Conservation (phyloP, 495 filamentous ascomycete species). For the Choiromyces venosus region DNA sequence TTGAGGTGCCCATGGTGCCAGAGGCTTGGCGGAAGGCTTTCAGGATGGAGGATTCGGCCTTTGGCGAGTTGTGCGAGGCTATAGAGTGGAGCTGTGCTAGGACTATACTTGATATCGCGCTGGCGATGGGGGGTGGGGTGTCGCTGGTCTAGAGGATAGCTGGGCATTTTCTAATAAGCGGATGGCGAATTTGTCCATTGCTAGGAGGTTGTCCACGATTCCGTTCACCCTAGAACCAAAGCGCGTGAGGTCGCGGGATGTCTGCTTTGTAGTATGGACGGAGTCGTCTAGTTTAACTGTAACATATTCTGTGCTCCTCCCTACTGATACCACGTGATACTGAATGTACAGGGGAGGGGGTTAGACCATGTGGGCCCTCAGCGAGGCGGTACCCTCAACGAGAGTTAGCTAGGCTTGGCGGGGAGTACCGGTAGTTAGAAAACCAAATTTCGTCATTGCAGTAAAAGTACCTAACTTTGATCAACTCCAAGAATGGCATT, state of each 20-base stretch:
- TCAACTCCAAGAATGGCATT: too few relatives aligned
- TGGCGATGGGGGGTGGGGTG: not conserved
- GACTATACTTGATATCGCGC: conserved; percentile 6
- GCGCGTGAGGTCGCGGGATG: conserved; percentile 36
- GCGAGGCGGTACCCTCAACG: too few relatives aligned
- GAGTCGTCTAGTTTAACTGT: conserved; percentile 35
- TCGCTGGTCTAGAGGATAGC: conserved; percentile 45
- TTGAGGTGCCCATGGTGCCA: conserved; percentile 58
- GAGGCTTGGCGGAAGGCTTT: conserved; percentile 59
- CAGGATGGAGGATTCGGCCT: conserved; percentile 31
- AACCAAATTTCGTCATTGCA: too few relatives aligned
- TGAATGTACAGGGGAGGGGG: too few relatives aligned
- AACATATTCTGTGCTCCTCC: too few relatives aligned
- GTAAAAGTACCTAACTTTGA: too few relatives aligned
- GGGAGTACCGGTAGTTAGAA: too few relatives aligned
- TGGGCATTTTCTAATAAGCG: conserved; percentile 39
- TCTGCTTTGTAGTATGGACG: conserved; percentile 20
- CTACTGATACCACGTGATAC: too few relatives aligned
- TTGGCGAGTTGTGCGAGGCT: not conserved
- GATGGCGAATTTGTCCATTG: conserved; percentile 57
- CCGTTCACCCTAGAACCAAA: conserved; percentile 66
- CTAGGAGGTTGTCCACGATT: conserved; percentile 64
- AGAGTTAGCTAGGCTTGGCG: too few relatives aligned
- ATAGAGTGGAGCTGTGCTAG: conserved; percentile 54
- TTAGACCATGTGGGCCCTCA: too few relatives aligned